A percentile compares a stretch with the other conserved stretches of the same genome.
Evolutionary conservation across 2,329 filamentous ascomycete species (phyloP).

Genomic region (Claviceps monticola): DNA sequence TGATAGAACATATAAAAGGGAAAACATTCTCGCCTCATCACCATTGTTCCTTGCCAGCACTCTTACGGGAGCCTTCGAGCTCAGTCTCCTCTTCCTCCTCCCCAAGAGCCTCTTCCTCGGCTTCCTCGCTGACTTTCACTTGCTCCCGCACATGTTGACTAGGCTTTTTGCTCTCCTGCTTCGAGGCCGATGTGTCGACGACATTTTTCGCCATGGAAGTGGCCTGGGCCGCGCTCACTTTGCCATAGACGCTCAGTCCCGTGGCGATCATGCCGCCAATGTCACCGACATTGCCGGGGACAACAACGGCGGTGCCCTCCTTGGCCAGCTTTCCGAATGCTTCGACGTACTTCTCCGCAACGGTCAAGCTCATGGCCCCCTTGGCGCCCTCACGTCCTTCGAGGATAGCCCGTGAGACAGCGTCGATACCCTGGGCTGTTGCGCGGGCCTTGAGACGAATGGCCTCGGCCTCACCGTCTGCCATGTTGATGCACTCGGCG

Average conservation of each 20-base stretch:
- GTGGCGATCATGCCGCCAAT: constrained; percentile 95
- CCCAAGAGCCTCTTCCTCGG: constrained; percentile 7
- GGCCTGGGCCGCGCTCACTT: constrained; percentile 70
- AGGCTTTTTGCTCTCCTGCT: constrained; percentile 7
- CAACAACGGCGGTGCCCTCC: constrained; percentile 89
- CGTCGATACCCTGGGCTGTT: constrained; percentile 77
- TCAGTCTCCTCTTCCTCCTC: constrained; percentile 25
- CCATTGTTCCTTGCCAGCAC: constrained; percentile 19
- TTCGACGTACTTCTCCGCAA: constrained; percentile 96
- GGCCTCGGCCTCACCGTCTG: constrained; percentile 84
- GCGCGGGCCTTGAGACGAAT: constrained; percentile 76
- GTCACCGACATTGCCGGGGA: constrained; percentile 93
- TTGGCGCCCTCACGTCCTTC: constrained; percentile 64
- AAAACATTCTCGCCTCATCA: constrained; percentile 6
- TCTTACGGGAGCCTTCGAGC: constrained; percentile 26
- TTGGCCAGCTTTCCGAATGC: constrained; percentile 86
- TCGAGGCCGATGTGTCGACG: constrained; percentile 17
- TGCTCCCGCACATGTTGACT: constrained; percentile 9
- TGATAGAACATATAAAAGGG: background rate
- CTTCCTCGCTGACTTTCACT: constrained; percentile 7
- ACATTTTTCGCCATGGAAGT: constrained; percentile 46
- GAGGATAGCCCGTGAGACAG: constrained; percentile 63
- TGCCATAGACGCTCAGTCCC: constrained; percentile 88
- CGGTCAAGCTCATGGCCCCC: constrained; percentile 69
- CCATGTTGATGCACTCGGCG: constrained; percentile 85